Evolutionary conservation across 495 filamentous ascomycete genomes (phyloP), one percentile per base, ranked within the genome.

Genomic region (Podospora didyma): DNA sequence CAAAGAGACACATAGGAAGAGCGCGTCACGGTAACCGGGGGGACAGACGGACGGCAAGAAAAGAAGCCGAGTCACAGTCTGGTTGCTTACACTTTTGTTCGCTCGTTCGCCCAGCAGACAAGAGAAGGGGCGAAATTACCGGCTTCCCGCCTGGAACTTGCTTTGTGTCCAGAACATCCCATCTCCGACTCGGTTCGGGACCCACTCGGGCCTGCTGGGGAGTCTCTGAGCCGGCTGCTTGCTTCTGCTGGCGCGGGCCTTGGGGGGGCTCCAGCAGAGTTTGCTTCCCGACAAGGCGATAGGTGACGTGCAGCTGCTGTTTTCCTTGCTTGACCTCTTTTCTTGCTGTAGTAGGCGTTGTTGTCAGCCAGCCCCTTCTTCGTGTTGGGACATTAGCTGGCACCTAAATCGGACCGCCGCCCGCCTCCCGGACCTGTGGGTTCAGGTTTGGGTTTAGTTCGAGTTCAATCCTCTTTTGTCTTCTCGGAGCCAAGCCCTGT

Each of bases 251-350:
- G 47, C 22, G 14, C 10, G n/a, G 5, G 16, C 9, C 9, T 16
- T 5, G 14, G 39, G 39, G 39, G 9, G 12, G 39, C 39, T 5
- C 9, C 39, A 42, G n/a, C 12, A 42, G 12, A 17, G 7, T 42
- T 42, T 42, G 39, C 26, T 31, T 31, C 26, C 39, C 39, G 39
- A 42, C 39, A 37, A n/a, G 41, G 54, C 56, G 49, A 42, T 41
- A 57, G 51, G 56, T 62, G 59, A 53, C 62, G 41, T 62, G 57
- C 60, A 65, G 53, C 39, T 57, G 51, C 60, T 12, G 34, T 37
- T 37, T 7, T 37, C 34, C 34, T 37, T 10, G 16, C n/a, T 5
- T 17, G n/a, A 14, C 4, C 12, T 14, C 12, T 9, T 26, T 4
- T 21, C 21, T 34, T 12, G 37, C 39, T 46, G 41, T 14, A 34